A percentile compares a stretch with the other conserved stretches of the same genome.
These are phyloP conservation scores for Umbelopsis sp. DNA, from an alignment of 192 early-diverging fungal species.

Conservation along the genomic window DNA sequence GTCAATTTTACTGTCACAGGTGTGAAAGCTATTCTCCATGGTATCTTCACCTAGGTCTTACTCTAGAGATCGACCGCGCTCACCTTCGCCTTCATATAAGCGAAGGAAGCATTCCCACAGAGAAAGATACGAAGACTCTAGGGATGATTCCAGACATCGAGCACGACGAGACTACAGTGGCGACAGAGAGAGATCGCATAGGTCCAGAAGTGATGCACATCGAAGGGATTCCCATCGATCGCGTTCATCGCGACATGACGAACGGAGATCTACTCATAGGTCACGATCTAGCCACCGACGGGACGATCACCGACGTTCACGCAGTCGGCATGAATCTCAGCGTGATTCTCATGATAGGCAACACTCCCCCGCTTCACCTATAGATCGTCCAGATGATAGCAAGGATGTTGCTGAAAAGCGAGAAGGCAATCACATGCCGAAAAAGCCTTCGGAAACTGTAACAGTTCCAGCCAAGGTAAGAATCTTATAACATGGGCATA, in stretches of 20 bases:
- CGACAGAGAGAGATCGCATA: slow-evolving; percentile 9
- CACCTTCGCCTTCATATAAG: slow-evolving; percentile 4
- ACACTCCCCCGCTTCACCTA: neutral
- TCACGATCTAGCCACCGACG: slow-evolving; percentile 11
- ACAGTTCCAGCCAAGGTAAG: neutral
- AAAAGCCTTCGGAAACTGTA: neutral
- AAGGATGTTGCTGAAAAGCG: neutral
- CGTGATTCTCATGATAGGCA: neutral
- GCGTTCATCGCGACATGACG: slow-evolving; percentile 7
- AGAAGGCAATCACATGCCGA: neutral
- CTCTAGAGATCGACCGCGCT: neutral
- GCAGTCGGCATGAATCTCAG: neutral
- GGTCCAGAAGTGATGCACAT: neutral
- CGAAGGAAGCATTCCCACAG: slow-evolving; percentile 11
- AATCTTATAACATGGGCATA: neutral
- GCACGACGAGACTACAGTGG: slow-evolving; percentile 9
- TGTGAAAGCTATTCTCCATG: neutral
- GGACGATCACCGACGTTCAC: neutral
- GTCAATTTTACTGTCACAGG: too few species aligned
- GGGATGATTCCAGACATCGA: slow-evolving; percentile 12
- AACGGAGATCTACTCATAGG: slow-evolving; percentile 13
- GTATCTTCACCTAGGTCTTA: slow-evolving; percentile 7
- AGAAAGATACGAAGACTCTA: slow-evolving; percentile 2
- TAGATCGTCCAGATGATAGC: neutral
- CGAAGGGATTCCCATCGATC: neutral